phyloP scores from a whole-genome alignment of 2,329 filamentous ascomycete species.

The Fusarium penzigii region DNA sequence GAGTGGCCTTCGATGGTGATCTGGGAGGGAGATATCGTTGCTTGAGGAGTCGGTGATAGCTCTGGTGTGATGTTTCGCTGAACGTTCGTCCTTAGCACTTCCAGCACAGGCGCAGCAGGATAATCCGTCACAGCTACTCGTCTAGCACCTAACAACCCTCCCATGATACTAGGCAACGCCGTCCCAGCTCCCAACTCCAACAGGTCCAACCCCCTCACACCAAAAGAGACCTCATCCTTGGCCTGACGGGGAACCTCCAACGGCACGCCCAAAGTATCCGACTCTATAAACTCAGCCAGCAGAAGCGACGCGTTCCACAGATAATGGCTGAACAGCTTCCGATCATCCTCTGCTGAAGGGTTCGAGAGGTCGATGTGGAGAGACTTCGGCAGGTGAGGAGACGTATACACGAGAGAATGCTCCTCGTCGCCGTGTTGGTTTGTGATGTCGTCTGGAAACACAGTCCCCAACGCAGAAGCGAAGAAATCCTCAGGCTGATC shows the following conservation, averaged over 20 bases:
- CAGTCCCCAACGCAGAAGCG: slow-evolving; percentile 57
- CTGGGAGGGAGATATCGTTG: slow-evolving; percentile 10
- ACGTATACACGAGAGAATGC: slow-evolving; percentile 60
- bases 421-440: slow-evolving; percentile 66
- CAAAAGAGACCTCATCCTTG: slow-evolving; percentile 34
- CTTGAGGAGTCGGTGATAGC: slow-evolving; percentile 34
- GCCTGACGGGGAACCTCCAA: slow-evolving; percentile 17
- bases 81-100: slow-evolving; percentile 60
- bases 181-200: slow-evolving; percentile 71
- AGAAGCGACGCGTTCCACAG: slow-evolving; percentile 68
- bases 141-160: slow-evolving; percentile 47
- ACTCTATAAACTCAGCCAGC: slow-evolving; percentile 57
- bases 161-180: slow-evolving; percentile 53
- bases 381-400: slow-evolving; percentile 48
- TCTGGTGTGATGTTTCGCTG: slow-evolving; percentile 46
- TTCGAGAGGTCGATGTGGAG: slow-evolving; percentile 49
- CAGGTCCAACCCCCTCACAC: slow-evolving; percentile 52
- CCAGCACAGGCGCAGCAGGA: slow-evolving; percentile 60
- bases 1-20: slow-evolving; percentile 59
- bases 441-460: slow-evolving; percentile 68
- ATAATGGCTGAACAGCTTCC: slow-evolving; percentile 69
- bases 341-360: slow-evolving; percentile 52
- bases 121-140: slow-evolving; percentile 67
- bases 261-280: slow-evolving; percentile 39
- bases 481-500: slow-evolving; percentile 60